These are phyloP conservation scores for Salicornia ramosissima DNA, from an alignment of 148 eudicot species.

Conservation along the genomic window DNA sequence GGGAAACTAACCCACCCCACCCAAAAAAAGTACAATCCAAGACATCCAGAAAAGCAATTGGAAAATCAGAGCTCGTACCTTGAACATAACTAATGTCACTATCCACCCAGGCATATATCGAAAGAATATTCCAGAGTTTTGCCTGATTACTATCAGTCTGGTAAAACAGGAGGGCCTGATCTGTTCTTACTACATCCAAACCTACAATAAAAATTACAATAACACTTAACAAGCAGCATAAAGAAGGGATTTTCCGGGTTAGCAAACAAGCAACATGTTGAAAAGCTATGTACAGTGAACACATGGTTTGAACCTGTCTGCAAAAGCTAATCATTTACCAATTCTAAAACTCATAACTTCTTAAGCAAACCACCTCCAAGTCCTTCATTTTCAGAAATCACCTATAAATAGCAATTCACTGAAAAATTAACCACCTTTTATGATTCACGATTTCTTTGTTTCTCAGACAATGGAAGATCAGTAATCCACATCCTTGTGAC, in stretches of 20 bases:
- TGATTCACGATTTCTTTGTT: background rate
- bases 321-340: background rate
- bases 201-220: slow-evolving; percentile 37
- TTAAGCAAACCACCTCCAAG: background rate
- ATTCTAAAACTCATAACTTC: background rate
- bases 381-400: background rate
- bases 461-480: background rate
- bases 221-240: slow-evolving; percentile 18
- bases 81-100: slow-evolving; percentile 85
- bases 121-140: slow-evolving; percentile 82
- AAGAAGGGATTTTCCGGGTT: slow-evolving; percentile 4
- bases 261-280: background rate
- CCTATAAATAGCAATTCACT: background rate
- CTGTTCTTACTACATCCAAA: slow-evolving; percentile 89
- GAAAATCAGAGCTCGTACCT: slow-evolving; percentile 42
- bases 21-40: background rate
- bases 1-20: too few species aligned
- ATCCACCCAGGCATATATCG: slow-evolving; percentile 85
- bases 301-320: background rate
- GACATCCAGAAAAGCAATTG: background rate
- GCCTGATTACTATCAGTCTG: slow-evolving; percentile 78
- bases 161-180: slow-evolving; percentile 79
- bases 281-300: slow-evolving; percentile 3
- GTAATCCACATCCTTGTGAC: background rate
- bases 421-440: background rate